These are phyloP conservation scores for Cryptococcus floricola DNA, from an alignment of 1,284 basidiomycete species.

Conservation along the genomic window DNA sequence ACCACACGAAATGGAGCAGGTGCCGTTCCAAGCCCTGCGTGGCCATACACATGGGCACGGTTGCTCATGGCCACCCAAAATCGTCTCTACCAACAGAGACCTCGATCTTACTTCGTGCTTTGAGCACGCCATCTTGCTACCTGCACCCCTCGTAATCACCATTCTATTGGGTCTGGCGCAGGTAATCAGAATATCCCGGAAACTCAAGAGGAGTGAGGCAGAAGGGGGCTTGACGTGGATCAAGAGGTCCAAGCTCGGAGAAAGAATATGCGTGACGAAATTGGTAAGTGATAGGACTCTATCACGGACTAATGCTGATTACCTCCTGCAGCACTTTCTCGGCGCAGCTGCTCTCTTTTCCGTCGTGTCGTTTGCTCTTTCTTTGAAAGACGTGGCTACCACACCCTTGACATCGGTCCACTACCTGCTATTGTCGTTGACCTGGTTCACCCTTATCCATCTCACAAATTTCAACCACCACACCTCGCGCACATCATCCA, in stretches of 20 bases:
- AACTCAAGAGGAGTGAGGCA: slow-evolving; percentile 19
- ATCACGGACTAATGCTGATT: slow-evolving; percentile 37
- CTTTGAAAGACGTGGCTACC: slow-evolving; percentile 16
- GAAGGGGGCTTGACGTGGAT: slow-evolving; percentile 26
- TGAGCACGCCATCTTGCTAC: slow-evolving; percentile 66
- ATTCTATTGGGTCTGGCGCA: slow-evolving; percentile 52
- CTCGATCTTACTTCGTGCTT: slow-evolving; percentile 84
- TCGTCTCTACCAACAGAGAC: slow-evolving; percentile 56
- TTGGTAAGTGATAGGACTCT: slow-evolving; percentile 56
- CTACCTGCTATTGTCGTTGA: slow-evolving; percentile 33
- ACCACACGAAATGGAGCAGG: too few species aligned
- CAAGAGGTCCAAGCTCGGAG: slow-evolving; percentile 49
- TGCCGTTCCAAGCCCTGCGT: too few species aligned
- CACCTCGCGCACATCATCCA: slow-evolving; percentile 70
- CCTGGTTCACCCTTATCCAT: slow-evolving; percentile 36
- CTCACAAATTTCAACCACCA: slow-evolving; percentile 62
- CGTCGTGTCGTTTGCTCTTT: slow-evolving; percentile 56
- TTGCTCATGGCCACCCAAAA: slow-evolving; percentile 36
- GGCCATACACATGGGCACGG: not conserved
- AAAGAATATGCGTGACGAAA: slow-evolving; percentile 58
- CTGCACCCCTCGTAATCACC: slow-evolving; percentile 56
- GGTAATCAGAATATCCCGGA: slow-evolving; percentile 44
- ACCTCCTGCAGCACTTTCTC: slow-evolving; percentile 36
- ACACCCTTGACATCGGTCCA: slow-evolving; percentile 27
- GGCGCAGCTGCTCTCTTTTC: slow-evolving; percentile 50